phyloP scores from a whole-genome alignment of 2,329 filamentous ascomycete genomes.

The Penicillium verrucosum region DNA sequence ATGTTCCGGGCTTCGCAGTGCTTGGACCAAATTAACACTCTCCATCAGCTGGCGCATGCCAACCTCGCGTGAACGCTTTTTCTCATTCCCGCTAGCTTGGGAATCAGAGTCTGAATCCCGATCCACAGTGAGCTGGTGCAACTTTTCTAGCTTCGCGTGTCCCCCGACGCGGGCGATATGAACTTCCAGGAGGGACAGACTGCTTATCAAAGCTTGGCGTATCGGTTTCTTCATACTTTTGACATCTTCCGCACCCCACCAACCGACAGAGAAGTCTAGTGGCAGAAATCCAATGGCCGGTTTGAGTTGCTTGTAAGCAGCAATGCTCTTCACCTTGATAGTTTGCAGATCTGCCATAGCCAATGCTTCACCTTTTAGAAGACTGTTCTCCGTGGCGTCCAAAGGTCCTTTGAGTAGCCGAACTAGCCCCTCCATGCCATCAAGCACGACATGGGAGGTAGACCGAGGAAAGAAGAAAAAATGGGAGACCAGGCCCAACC shows the following conservation, averaged over 20 bases:
- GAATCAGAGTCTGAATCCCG: slow-evolving; percentile 5
- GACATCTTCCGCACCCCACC: slow-evolving; percentile 48
- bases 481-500: slow-evolving; percentile 45
- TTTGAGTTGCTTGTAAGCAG: slow-evolving; percentile 38
- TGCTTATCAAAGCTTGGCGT: slow-evolving; percentile 35
- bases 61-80: slow-evolving; percentile 20
- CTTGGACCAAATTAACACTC: slow-evolving; percentile 35
- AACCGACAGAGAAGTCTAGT: slow-evolving; percentile 47
- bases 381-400: slow-evolving; percentile 25
- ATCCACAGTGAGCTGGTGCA: slow-evolving; percentile 9
- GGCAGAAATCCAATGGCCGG: slow-evolving; percentile 46
- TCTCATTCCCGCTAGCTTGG: slow-evolving; percentile 9
- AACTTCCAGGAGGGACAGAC: slow-evolving; percentile 43
- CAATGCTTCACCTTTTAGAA: slow-evolving; percentile 17
- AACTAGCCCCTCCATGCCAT: slow-evolving; percentile 31
- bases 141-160: slow-evolving; percentile 18
- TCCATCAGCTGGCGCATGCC: slow-evolving; percentile 35
- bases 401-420: slow-evolving; percentile 30
- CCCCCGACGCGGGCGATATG: slow-evolving; percentile 37
- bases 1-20: slow-evolving; percentile 40
- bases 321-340: slow-evolving; percentile 36
- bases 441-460: slow-evolving; percentile 46
- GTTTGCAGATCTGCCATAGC: slow-evolving; percentile 26
- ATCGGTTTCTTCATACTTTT: slow-evolving; percentile 37
- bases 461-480: slow-evolving; percentile 51